Percentiles rank a stretch among this genome's conserved stretches.
phyloP scores from a whole-genome alignment of 148 eudicot genomes.

The Vaccinium vitisidaea region DNA sequence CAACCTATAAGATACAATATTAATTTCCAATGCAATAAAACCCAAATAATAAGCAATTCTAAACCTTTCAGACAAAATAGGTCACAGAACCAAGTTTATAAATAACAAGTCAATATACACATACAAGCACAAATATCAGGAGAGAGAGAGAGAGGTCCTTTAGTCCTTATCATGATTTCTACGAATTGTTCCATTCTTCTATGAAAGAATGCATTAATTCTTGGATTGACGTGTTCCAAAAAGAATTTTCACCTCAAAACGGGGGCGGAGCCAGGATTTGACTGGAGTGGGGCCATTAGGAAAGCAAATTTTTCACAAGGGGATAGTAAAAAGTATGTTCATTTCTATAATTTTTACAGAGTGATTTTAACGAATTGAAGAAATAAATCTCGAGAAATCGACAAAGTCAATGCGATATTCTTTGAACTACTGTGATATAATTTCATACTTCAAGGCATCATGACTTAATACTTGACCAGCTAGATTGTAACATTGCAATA shows the following conservation, averaged over 20 bases:
- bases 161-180: not conserved
- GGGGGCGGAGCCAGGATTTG: not conserved
- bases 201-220: not conserved
- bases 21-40: not conserved
- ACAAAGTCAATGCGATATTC: too few relatives aligned
- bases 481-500: not conserved
- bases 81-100: not conserved
- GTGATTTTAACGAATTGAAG: too few relatives aligned
- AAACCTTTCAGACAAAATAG: not conserved
- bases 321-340: not conserved
- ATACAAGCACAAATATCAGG: not conserved
- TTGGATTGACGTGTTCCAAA: not conserved
- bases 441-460: not conserved
- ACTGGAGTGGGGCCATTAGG: not conserved
- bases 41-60: not conserved
- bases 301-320: not conserved
- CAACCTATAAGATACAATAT: not conserved
- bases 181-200: too few relatives aligned
- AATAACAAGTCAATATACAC: not conserved
- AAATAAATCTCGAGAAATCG: too few relatives aligned
- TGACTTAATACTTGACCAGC: not conserved
- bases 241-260: not conserved
- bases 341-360: not conserved
- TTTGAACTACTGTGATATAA: too few relatives aligned
- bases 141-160: not conserved